phyloP scores from a whole-genome alignment of 192 early-diverging fungal genomes.

The Umbelopsis sp. region DNA sequence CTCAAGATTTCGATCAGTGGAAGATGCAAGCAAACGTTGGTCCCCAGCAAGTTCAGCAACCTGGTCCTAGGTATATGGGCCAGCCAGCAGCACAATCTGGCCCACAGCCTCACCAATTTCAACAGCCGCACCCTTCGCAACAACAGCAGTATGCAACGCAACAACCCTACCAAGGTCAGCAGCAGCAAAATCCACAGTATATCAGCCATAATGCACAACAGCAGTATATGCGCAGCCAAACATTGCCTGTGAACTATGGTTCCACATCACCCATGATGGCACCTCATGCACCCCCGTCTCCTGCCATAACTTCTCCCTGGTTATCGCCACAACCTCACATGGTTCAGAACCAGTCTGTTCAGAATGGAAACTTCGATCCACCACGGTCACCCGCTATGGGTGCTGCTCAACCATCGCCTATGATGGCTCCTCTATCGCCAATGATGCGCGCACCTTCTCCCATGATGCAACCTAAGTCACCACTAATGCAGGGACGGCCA shows the following conservation, averaged over 20 bases:
- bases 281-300: conserved; percentile 2
- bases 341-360: not conserved
- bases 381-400: not conserved
- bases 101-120: not conserved
- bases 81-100: no score
- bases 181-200: not conserved
- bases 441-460: conserved; percentile 18
- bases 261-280: conserved; percentile 16
- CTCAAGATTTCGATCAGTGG: not conserved
- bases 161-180: not conserved
- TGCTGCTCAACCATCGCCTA: not conserved
- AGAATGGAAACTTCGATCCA: conserved; percentile 9
- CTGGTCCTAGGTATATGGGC: no score
- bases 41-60: no score
- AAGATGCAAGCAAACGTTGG: not conserved
- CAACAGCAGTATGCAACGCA: conserved; percentile 2
- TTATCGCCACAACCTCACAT: not conserved
- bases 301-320: not conserved
- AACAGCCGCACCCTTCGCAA: not conserved
- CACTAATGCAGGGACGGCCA: not conserved
- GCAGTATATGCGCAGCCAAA: conserved; percentile 16
- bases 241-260: not conserved
- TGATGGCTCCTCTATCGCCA: not conserved
- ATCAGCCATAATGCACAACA: not conserved
- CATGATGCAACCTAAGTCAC: conserved; percentile 11